These are phyloP conservation scores for Oryza officinalis DNA, from an alignment of 176 grass and related monocot genomes.

Conservation along the genomic window DNA sequence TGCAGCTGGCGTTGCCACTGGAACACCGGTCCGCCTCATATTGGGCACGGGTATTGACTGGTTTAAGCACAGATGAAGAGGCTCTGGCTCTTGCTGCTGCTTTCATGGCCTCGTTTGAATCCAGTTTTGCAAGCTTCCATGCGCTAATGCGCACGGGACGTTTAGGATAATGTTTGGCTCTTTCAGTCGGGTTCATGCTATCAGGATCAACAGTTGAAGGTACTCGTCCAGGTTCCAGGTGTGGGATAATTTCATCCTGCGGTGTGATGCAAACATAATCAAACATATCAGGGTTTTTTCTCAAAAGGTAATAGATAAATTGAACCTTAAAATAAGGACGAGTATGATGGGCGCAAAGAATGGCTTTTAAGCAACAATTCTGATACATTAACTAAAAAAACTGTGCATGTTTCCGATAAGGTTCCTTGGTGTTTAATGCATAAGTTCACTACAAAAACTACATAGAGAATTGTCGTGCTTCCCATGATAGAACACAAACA, in stretches of 20 bases:
- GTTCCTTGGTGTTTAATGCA: conserved; percentile 32
- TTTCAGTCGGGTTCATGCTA: conserved; percentile 55
- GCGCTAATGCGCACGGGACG: conserved; percentile 79
- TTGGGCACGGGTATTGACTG: conserved; percentile 49
- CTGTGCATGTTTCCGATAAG: conserved; percentile 19
- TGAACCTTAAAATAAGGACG: not conserved
- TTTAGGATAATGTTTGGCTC: conserved; percentile 58
- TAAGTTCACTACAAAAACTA: not conserved
- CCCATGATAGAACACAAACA: conserved; percentile 20
- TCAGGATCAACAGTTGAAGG: conserved; percentile 96
- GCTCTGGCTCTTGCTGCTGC: conserved; percentile 92
- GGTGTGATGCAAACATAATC: conserved; percentile 27
- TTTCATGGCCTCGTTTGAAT: conserved; percentile 84
- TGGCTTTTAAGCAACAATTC: not conserved
- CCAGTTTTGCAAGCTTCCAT: conserved; percentile 94
- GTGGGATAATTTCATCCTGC: conserved; percentile 93
- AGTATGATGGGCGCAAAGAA: not conserved
- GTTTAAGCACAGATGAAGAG: conserved; percentile 88
- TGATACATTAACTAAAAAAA: conserved; percentile 19
- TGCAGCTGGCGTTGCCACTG: conserved; percentile 53
- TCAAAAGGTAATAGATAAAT: not conserved
- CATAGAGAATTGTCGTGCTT: not conserved
- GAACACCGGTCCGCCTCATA: conserved; percentile 43
- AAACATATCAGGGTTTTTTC: conserved; percentile 4
- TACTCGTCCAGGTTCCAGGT: conserved; percentile 76